Percentiles rank a stretch among this genome's conserved stretches.
These are phyloP conservation scores for Colletotrichum sp. DNA, from an alignment of 2,329 filamentous ascomycete genomes.

Conservation along the genomic window DNA sequence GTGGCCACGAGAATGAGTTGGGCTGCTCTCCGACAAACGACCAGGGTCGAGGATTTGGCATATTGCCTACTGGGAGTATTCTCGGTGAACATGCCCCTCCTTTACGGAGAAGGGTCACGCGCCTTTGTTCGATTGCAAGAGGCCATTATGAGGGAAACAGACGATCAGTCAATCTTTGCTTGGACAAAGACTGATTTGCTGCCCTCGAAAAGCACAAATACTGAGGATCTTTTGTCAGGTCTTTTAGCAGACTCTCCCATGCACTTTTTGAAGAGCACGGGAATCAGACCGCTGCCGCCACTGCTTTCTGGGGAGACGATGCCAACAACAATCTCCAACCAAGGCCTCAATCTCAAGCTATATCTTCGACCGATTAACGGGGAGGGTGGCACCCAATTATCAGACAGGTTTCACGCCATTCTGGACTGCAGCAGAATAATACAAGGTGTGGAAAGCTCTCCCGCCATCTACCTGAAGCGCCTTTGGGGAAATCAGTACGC, in stretches of 20 bases:
- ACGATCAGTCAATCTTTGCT: not conserved
- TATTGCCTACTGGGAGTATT: not conserved
- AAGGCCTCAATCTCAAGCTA: not conserved
- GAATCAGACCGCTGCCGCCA: not conserved
- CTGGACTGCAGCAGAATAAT: not conserved
- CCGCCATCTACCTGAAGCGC: not conserved
- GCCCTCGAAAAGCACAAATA: rapidly evolving
- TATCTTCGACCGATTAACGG: not conserved
- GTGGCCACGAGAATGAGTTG: not conserved
- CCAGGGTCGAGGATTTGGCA: not conserved
- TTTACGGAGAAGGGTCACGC: not conserved
- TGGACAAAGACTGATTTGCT: not conserved
- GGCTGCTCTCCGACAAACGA: not conserved
- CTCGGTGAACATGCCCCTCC: not conserved
- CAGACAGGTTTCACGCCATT: not conserved
- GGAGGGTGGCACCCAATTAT: rapidly evolving
- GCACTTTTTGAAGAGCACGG: not conserved
- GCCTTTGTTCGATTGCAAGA: not conserved
- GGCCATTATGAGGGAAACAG: not conserved
- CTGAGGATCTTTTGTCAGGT: rapidly evolving
- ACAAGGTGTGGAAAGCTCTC: not conserved
- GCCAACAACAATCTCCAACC: not conserved
- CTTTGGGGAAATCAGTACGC: not conserved
- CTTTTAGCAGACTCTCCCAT: not conserved
- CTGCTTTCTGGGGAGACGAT: not conserved